phyloP scores from a whole-genome alignment of 2,329 filamentous ascomycete genomes.

The Boeremia exigua region DNA sequence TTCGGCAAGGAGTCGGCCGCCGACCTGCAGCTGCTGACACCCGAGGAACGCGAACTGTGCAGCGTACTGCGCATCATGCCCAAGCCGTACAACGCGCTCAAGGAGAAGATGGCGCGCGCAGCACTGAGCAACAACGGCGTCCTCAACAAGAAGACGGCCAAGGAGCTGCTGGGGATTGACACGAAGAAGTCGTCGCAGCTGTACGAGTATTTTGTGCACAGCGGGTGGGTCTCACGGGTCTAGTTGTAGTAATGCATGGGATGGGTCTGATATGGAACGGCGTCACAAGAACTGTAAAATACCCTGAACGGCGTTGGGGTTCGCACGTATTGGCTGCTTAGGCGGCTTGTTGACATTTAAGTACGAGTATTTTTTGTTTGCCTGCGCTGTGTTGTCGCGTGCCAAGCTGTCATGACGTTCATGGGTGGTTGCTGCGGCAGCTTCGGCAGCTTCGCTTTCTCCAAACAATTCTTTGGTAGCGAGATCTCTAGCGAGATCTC shows the following conservation, averaged over 20 bases:
- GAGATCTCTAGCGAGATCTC: slow-evolving; percentile 6
- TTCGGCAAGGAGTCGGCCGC: slow-evolving; percentile 77
- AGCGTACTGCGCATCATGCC: slow-evolving; percentile 83
- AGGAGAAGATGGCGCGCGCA: slow-evolving; percentile 89
- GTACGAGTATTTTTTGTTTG: not conserved
- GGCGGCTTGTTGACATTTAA: not conserved
- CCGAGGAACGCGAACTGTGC: slow-evolving; percentile 86
- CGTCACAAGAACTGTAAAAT: slow-evolving; percentile 25
- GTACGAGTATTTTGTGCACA: slow-evolving; percentile 93
- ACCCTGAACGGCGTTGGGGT: slow-evolving; percentile 25
- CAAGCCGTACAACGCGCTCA: slow-evolving; percentile 94
- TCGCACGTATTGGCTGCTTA: not conserved
- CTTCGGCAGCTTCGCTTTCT: not conserved
- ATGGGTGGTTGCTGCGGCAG: slow-evolving; percentile 16
- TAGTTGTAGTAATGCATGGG: too few species aligned
- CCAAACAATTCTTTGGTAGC: slow-evolving; percentile 24
- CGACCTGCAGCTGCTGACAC: slow-evolving; percentile 83
- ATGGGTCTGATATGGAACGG: not conserved
- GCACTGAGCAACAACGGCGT: slow-evolving; percentile 86
- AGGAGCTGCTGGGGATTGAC: slow-evolving; percentile 84
- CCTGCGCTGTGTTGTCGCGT: not conserved
- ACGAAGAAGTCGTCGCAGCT: slow-evolving; percentile 82
- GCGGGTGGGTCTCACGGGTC: slow-evolving; percentile 89
- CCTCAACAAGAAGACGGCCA: slow-evolving; percentile 92
- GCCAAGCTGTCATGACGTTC: slow-evolving; percentile 10